Evolutionary conservation across 164 flowering plant species (phyloP), one percentile per base, ranked within the genome.

Genomic region (Annona squamosa): DNA sequence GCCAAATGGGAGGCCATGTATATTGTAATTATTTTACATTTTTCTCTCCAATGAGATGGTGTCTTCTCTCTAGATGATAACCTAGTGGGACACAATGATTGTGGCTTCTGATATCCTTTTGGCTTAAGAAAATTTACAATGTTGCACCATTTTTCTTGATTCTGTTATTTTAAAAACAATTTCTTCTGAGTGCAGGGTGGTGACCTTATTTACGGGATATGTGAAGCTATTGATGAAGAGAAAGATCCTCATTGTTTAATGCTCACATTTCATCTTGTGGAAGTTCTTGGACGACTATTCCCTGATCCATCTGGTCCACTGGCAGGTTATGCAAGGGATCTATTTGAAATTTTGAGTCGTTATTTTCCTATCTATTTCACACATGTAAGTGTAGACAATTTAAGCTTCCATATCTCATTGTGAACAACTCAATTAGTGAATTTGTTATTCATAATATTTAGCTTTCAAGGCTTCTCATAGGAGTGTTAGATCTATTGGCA

Each of bases 311-410:
- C 76, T 76, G 93, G 89, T 47, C 84, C 90, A 52, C 72, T 91
- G 48, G 87, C 88, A 70, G 81, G 74, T 78, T 81, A 68, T 86
- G 87, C 92, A 17, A 87, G 75, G 72, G 97, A 89, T 17, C 81
- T 91, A 77, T 93, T 90, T 80, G 95, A 88, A 4, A 80, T 88
- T 73, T 76, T 95, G 82, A 86, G 92, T 9, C 76, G 90, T 76
- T 95, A 95, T 82, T 95, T 93, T 77, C 99, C 99, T 43, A 84
- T 95, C 75, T 97, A 93, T 85, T 95, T 88, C 79, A 95, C 98
- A 62, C 99, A 93, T 86, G 99, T 95, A 85, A 86, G 96, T 26
- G 37, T 26, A 26, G 37, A 26, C 37, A 26, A 26, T 26, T 26
- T 26, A 26, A 26, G 37, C 37, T 26, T 26, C 37, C 37, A 26